These are phyloP conservation scores for Quercus agrifolia DNA, from an alignment of 306 rosid genomes.

Conservation along the genomic window DNA sequence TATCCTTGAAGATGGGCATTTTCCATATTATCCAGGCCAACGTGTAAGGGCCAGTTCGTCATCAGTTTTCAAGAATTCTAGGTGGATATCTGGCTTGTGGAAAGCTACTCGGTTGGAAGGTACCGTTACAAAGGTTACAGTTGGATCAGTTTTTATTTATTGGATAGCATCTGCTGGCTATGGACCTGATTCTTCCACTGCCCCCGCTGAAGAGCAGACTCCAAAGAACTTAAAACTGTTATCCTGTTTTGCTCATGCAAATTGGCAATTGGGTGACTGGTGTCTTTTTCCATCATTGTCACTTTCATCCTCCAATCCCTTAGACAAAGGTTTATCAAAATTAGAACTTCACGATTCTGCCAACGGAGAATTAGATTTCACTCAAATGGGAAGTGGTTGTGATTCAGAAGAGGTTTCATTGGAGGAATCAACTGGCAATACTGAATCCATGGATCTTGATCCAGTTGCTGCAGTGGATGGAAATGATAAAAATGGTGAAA, in stretches of 20 bases:
- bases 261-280: slow-evolving; percentile 99
- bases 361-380: slow-evolving; percentile 54
- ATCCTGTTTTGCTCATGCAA: slow-evolving; percentile 90
- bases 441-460: slow-evolving; percentile 66
- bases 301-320: slow-evolving; percentile 37
- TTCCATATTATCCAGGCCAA: slow-evolving; percentile 97
- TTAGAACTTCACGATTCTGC: slow-evolving; percentile 49
- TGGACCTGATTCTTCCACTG: slow-evolving; percentile 87
- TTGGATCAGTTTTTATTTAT: slow-evolving; percentile 86
- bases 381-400: slow-evolving; percentile 62
- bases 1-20: slow-evolving; percentile 86
- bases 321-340: slow-evolving; percentile 52
- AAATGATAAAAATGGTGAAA: slow-evolving; percentile 38
- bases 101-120: slow-evolving; percentile 93
- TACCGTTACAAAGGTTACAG: slow-evolving; percentile 85
- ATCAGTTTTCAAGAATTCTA: slow-evolving; percentile 85
- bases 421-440: slow-evolving; percentile 63
- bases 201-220: slow-evolving; percentile 94
- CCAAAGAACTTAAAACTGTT: slow-evolving; percentile 82
- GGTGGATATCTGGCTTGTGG: slow-evolving; percentile 99
- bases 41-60: slow-evolving; percentile 93
- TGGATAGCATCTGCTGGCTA: slow-evolving; percentile 99
- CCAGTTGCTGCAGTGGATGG: slow-evolving; percentile 45
- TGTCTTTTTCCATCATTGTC: slow-evolving; percentile 66
- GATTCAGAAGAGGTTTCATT: slow-evolving; percentile 67